phyloP scores from a whole-genome alignment of 2,329 filamentous ascomycete species.

The Beauveria sp. region DNA sequence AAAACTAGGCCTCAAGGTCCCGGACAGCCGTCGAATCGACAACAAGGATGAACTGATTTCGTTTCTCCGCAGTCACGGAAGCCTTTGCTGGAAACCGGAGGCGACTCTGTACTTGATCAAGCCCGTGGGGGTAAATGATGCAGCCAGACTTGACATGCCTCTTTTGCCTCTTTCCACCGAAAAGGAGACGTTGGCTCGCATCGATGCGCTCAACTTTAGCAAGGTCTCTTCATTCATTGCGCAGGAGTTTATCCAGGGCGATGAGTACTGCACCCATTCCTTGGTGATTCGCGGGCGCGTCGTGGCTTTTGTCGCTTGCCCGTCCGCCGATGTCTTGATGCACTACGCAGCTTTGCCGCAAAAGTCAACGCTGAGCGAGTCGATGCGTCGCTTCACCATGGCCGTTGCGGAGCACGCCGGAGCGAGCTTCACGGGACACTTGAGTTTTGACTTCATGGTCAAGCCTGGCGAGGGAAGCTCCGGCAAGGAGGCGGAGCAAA shows the following conservation, averaged over 20 bases:
- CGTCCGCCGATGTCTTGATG: constrained; percentile 54
- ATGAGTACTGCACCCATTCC: constrained; percentile 65
- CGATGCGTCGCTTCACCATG: constrained; percentile 59
- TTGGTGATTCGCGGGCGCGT: constrained; percentile 59
- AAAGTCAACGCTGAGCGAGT: constrained; percentile 43
- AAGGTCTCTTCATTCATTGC: constrained; percentile 49
- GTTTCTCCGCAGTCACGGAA: constrained; percentile 34
- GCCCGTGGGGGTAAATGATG: constrained; percentile 54
- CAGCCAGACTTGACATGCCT: constrained; percentile 53
- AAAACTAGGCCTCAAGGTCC: constrained; percentile 44
- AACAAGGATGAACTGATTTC: constrained; percentile 43
- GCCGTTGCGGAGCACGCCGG: constrained; percentile 45
- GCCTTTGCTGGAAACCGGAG: constrained; percentile 17
- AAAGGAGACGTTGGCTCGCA: constrained; percentile 46
- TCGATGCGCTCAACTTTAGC: constrained; percentile 36
- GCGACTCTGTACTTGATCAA: constrained; percentile 56
- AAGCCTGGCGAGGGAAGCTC: background rate
- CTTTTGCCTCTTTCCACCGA: constrained; percentile 49
- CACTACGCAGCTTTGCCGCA: constrained; percentile 55
- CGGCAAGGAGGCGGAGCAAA: constrained; percentile 3
- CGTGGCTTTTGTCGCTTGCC: constrained; percentile 59
- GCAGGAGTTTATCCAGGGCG: constrained; percentile 55
- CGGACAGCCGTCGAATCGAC: constrained; percentile 45
- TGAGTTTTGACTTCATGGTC: constrained; percentile 28
- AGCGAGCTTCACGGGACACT: constrained; percentile 55